A percentile compares a stretch with the other conserved stretches of the same genome.
Conservation (phyloP, 331 rosid genomes). For the Rosa hybrid region DNA sequence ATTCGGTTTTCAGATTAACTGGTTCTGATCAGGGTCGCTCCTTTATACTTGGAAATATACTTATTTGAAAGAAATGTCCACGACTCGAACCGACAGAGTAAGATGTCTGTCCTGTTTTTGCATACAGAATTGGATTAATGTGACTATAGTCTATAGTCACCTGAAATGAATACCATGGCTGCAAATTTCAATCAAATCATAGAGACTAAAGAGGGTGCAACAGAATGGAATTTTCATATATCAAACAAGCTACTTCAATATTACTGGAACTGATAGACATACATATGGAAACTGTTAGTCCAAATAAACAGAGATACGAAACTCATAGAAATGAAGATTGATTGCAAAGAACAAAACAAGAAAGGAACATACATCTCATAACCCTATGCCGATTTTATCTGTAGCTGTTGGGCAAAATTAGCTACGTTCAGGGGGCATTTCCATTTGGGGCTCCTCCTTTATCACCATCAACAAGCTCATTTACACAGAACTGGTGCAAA, state of each 20-base stretch:
- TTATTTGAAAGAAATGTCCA: not conserved
- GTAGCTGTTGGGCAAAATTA: not conserved
- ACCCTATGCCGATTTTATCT: not conserved
- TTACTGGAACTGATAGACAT: not conserved
- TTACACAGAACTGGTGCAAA: slow-evolving; percentile 60
- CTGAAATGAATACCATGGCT: not conserved
- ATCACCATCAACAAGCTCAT: slow-evolving; percentile 55
- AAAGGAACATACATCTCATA: not conserved
- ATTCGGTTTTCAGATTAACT: not conserved
- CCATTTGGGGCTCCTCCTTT: slow-evolving; percentile 34
- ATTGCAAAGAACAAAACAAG: not conserved
- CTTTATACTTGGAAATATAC: not conserved
- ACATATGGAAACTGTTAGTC: not conserved
- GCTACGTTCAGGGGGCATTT: slow-evolving; percentile 26
- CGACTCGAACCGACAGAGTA: not conserved
- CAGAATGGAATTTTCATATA: not conserved
- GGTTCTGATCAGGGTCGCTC: not conserved
- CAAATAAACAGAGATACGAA: not conserved
- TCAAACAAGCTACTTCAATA: not conserved
- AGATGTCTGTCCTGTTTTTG: not conserved
- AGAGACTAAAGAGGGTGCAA: not conserved
- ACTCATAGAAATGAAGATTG: not conserved
- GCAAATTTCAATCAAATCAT: not conserved
- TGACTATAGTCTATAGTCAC: not conserved
- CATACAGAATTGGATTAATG: not conserved